Percentiles rank a stretch among this genome's conserved stretches.
These are phyloP conservation scores for Bruguiera gymnorhiza DNA, from an alignment of 345 rosid genomes.

Conservation along the genomic window DNA sequence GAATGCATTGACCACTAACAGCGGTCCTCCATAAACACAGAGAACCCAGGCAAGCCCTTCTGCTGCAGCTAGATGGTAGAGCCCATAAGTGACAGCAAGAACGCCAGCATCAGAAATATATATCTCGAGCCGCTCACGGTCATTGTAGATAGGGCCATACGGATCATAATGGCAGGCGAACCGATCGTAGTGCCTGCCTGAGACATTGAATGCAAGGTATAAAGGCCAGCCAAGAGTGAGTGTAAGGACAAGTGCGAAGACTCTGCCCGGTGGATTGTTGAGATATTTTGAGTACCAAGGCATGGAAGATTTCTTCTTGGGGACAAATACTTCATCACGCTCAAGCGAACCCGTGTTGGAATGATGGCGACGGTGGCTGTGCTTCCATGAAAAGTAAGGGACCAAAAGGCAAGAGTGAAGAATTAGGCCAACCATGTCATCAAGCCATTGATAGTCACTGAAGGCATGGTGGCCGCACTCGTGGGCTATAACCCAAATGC, in stretches of 20 bases:
- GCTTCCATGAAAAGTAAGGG: slow-evolving; percentile 39
- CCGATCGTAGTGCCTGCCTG: slow-evolving; percentile 31
- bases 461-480: slow-evolving; percentile 44
- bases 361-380: slow-evolving; percentile 37
- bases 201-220: slow-evolving; percentile 30
- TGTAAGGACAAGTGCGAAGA: slow-evolving; percentile 15
- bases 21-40: slow-evolving; percentile 24
- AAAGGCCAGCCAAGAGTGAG: slow-evolving; percentile 34
- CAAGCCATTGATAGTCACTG: slow-evolving; percentile 27
- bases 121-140: slow-evolving; percentile 21
- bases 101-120: slow-evolving; percentile 25
- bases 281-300: slow-evolving; percentile 29
- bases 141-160: slow-evolving; percentile 21
- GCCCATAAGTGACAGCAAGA: slow-evolving; percentile 19
- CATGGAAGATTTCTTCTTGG: slow-evolving; percentile 17
- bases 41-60: slow-evolving; percentile 27
- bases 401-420: slow-evolving; percentile 31
- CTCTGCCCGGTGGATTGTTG: slow-evolving; percentile 29
- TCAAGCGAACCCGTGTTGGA: slow-evolving; percentile 34
- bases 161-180: slow-evolving; percentile 36
- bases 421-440: slow-evolving; percentile 26
- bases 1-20: slow-evolving; percentile 26
- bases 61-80: slow-evolving; percentile 15
- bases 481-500: slow-evolving; percentile 33
- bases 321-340: slow-evolving; percentile 32